A percentile compares a stretch with the other conserved stretches of the same genome.
Evolutionary conservation across 179 eudicot species (phyloP).

Genomic region (Monotropa hypopitys): DNA sequence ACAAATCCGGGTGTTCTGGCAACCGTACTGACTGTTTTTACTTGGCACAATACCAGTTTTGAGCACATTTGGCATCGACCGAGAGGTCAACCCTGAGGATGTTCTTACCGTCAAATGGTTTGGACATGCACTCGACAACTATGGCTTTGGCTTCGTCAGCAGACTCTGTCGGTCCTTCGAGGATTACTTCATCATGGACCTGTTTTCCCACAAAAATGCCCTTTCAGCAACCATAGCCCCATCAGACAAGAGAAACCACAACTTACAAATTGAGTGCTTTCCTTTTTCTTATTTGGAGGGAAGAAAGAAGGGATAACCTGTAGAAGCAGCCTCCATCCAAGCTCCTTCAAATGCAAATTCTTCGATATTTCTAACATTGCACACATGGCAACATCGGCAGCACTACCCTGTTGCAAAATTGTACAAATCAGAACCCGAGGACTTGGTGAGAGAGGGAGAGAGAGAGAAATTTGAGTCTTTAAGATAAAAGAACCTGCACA

Average conservation of each 20-base stretch:
- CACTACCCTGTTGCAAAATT: slow-evolving; percentile 62
- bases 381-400: slow-evolving; percentile 99
- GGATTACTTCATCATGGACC: slow-evolving; percentile 94
- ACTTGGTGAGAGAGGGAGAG: not conserved
- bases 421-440: slow-evolving; percentile 2
- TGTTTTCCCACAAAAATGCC: slow-evolving; percentile 17
- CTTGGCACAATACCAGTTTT: slow-evolving; percentile 93
- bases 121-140: slow-evolving; percentile 85
- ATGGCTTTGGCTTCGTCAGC: slow-evolving; percentile 69
- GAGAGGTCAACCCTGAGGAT: slow-evolving; percentile 61
- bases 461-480: not conserved
- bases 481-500: slow-evolving; percentile 52
- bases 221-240: not conserved
- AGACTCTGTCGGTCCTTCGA: slow-evolving; percentile 86
- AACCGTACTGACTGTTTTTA: slow-evolving; percentile 14
- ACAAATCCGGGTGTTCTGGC: not conserved
- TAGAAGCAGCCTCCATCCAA: slow-evolving; percentile 85
- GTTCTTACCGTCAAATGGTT: slow-evolving; percentile 73
- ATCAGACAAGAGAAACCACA: too few species aligned
- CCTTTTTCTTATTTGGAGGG: not conserved
- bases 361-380: slow-evolving; percentile 80
- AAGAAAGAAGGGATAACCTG: slow-evolving; percentile 38
- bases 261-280: not conserved
- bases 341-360: slow-evolving; percentile 59
- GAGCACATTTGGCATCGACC: slow-evolving; percentile 88